Conservation (phyloP, 495 filamentous ascomycete genomes). For the Viridothelium virens region DNA sequence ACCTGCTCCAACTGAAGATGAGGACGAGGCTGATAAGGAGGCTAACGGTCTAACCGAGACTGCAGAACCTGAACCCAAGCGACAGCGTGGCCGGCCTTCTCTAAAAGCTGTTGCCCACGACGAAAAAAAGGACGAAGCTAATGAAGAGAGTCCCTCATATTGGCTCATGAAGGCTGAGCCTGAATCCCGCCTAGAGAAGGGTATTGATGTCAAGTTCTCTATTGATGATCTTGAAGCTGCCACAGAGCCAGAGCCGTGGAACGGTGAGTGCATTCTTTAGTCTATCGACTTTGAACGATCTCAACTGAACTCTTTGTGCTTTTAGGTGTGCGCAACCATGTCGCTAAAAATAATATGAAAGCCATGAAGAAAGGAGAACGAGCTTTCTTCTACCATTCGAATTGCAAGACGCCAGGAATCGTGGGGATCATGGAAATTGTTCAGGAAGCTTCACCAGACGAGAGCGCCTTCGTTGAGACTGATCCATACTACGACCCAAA, state of each 20-base stretch:
- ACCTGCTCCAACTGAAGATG: background rate
- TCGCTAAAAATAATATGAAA: slow-evolving; percentile 77
- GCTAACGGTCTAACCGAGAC: background rate
- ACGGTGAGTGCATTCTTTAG: slow-evolving; percentile 46
- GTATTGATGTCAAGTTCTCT: slow-evolving; percentile 81
- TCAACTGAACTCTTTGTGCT: background rate
- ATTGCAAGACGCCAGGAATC: slow-evolving; percentile 82
- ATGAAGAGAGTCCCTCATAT: slow-evolving; percentile 37
- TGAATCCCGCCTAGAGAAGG: slow-evolving; percentile 75
- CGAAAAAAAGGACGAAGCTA: background rate
- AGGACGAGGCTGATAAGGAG: background rate
- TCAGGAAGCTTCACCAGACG: slow-evolving; percentile 66
- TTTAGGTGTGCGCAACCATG: slow-evolving; percentile 51
- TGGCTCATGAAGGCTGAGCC: slow-evolving; percentile 98
- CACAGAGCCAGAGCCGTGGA: slow-evolving; percentile 76
- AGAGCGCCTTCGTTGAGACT: slow-evolving; percentile 67
- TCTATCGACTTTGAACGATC: background rate
- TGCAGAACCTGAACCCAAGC: slow-evolving; percentile 1
- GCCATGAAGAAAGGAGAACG: slow-evolving; percentile 86
- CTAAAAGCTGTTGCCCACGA: background rate
- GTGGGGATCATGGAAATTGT: slow-evolving; percentile 93
- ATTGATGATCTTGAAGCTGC: slow-evolving; percentile 78
- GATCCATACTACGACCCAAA: slow-evolving; percentile 80
- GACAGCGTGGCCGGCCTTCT: slow-evolving; percentile 7
- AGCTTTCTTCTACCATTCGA: slow-evolving; percentile 98